Evolutionary conservation across 768 basidiomycete species (phyloP).

Genomic region (Lactifluus echinatus): DNA sequence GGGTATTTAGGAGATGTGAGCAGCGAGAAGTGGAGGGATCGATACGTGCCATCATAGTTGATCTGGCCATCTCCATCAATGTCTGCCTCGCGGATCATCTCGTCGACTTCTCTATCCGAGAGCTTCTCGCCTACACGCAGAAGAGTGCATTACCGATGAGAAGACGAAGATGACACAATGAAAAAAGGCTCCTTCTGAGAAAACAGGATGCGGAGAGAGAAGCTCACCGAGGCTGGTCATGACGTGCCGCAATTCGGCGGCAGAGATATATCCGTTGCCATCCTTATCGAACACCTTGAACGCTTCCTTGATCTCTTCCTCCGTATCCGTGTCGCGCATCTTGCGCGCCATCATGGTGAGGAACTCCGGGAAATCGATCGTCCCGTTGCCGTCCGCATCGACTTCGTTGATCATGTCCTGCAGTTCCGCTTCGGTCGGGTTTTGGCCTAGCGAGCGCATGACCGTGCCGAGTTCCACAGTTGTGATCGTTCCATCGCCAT

Average conservation of each 20-base stretch:
- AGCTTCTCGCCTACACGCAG: slow-evolving; percentile 65
- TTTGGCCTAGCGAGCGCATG: slow-evolving; percentile 89
- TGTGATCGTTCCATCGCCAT: slow-evolving; percentile 91
- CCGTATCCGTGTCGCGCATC: slow-evolving; percentile 86
- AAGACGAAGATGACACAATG: neutral
- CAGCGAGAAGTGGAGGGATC: neutral
- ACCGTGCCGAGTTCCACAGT: slow-evolving; percentile 86
- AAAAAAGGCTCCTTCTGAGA: neutral
- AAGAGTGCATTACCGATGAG: neutral
- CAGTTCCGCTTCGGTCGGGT: slow-evolving; percentile 85
- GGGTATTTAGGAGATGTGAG: slow-evolving; percentile 2
- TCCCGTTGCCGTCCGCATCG: slow-evolving; percentile 81
- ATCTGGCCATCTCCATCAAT: slow-evolving; percentile 92
- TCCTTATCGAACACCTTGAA: slow-evolving; percentile 98
- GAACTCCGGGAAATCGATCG: slow-evolving; percentile 78
- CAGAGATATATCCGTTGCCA: slow-evolving; percentile 82
- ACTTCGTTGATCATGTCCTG: slow-evolving; percentile 97
- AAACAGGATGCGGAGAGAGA: neutral
- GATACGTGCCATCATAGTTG: slow-evolving; percentile 63
- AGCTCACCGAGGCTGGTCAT: slow-evolving; percentile 83
- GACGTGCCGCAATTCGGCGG: slow-evolving; percentile 80
- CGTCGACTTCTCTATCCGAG: slow-evolving; percentile 79
- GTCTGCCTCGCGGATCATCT: slow-evolving; percentile 97
- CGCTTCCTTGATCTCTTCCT: slow-evolving; percentile 94
- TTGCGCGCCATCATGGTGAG: slow-evolving; percentile 79